A percentile compares a stretch with the other conserved stretches of the same genome.
Evolutionary conservation across 352 stramenopile genomes (phyloP).

Genomic region (Phytophthora pini): DNA sequence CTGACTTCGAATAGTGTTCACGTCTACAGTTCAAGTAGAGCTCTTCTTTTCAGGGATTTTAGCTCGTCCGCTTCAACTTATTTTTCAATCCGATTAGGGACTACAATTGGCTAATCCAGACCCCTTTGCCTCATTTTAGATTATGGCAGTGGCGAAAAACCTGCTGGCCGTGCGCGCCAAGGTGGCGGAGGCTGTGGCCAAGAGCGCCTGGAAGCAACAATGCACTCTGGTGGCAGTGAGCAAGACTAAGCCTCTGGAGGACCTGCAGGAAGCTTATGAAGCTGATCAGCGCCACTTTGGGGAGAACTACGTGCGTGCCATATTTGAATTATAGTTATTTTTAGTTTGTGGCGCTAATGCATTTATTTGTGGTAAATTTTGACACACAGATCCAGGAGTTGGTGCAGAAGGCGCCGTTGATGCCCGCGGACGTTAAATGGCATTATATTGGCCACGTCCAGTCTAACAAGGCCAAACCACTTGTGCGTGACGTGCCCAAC

Average conservation of each 20-base stretch:
- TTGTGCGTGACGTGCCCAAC: conserved; percentile 93
- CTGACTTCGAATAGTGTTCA: background rate
- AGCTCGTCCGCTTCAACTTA: background rate
- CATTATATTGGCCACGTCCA: conserved; percentile 99
- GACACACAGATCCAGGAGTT: conserved; percentile 94
- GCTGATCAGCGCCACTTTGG: conserved; percentile 95
- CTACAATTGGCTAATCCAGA: background rate
- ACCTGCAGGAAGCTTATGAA: conserved; percentile 91
- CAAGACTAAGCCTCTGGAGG: conserved; percentile 94
- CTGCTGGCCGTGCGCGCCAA: conserved; percentile 65
- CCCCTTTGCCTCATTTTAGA: background rate
- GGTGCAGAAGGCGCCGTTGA: conserved; percentile 91
- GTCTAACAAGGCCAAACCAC: conserved; percentile 96
- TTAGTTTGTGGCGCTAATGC: conserved; percentile 17
- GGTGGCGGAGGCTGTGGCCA: conserved; percentile 62
- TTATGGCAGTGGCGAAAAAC: conserved; percentile 63
- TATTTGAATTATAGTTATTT: background rate
- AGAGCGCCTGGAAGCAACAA: conserved; percentile 60
- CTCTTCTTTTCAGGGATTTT: too few species aligned
- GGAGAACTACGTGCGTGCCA: conserved; percentile 96
- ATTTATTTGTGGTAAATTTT: conserved; percentile 25
- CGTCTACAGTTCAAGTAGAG: too few species aligned
- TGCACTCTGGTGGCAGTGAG: conserved; percentile 93
- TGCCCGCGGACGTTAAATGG: conserved; percentile 94
- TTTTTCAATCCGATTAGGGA: background rate